Evolutionary conservation across 1,139 yeast species (phyloP).

Genomic region (Kazachstania sp.): DNA sequence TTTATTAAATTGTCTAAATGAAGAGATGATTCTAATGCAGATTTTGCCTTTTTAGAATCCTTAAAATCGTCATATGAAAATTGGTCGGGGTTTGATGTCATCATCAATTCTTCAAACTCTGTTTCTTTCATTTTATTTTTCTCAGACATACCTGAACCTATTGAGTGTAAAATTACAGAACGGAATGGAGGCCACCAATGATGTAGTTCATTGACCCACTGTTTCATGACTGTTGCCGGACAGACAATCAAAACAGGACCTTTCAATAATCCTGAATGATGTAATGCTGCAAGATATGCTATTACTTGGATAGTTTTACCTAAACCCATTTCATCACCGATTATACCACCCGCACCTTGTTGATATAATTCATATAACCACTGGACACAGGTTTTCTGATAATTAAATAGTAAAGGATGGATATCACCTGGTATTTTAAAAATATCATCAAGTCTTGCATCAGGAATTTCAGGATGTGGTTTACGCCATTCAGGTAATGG

Average conservation of each 20-base stretch:
- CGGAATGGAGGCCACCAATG: conserved; percentile 97
- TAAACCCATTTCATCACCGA: conserved; percentile 97
- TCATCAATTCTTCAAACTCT: conserved; percentile 34
- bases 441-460: conserved; percentile 60
- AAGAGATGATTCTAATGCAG: conserved; percentile 22
- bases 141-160: conserved; percentile 76
- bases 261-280: conserved; percentile 63
- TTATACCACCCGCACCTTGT: conserved; percentile 87
- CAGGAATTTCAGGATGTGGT: conserved; percentile 73
- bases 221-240: conserved; percentile 92
- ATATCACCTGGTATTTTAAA: conserved; percentile 86
- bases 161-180: conserved; percentile 79
- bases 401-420: conserved; percentile 76
- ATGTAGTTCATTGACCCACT: conserved; percentile 94
- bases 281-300: conserved; percentile 82
- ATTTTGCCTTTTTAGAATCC: conserved; percentile 21
- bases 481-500: conserved; percentile 45
- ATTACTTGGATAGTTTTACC: conserved; percentile 93
- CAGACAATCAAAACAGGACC: conserved; percentile 84
- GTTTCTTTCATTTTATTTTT: conserved; percentile 38
- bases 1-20: conserved; percentile 29
- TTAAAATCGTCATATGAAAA: conserved; percentile 32
- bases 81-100: conserved; percentile 41
- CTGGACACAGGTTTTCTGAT: conserved; percentile 87
- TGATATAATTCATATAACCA: conserved; percentile 73